These are phyloP conservation scores for Aspergillus felis DNA, from an alignment of 2,329 filamentous ascomycete species.

Conservation along the genomic window DNA sequence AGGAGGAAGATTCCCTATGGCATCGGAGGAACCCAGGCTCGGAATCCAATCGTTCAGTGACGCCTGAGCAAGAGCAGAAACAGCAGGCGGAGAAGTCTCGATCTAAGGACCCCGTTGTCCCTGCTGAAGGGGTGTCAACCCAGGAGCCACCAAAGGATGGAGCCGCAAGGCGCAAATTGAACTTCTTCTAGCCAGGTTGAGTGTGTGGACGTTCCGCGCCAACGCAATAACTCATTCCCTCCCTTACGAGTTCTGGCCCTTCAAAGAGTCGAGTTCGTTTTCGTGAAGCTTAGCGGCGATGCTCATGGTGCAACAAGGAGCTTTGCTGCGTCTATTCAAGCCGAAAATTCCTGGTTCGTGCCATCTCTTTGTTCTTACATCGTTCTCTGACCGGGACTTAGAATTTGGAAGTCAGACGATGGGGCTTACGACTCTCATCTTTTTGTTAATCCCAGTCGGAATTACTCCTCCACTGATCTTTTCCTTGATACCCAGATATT, in stretches of 20 bases:
- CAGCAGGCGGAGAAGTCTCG: conserved; percentile 4
- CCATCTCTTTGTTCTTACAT: background rate
- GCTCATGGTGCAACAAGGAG: background rate
- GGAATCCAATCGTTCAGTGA: conserved; percentile 6
- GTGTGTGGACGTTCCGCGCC: background rate
- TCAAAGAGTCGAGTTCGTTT: background rate
- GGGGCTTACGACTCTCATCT: background rate
- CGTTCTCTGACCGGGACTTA: background rate
- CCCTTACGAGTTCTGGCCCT: background rate
- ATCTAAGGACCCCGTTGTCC: conserved; percentile 15
- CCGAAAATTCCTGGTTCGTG: background rate
- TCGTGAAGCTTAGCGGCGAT: background rate
- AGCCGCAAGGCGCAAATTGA: conserved; percentile 21
- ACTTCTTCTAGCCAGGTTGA: conserved; percentile 25
- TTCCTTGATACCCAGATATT: background rate
- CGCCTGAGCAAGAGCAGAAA: conserved; percentile 8
- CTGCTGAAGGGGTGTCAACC: conserved; percentile 7
- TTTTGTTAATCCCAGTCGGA: background rate
- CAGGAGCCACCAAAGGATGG: conserved; percentile 12
- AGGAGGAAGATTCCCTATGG: conserved; percentile 38
- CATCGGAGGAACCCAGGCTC: conserved; percentile 22
- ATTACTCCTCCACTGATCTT: background rate
- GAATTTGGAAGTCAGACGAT: background rate
- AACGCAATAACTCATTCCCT: background rate
- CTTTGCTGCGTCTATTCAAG: background rate